Evolutionary conservation across 192 early-diverging fungal genomes (phyloP).

Genomic region (Lobosporangium transversale): DNA sequence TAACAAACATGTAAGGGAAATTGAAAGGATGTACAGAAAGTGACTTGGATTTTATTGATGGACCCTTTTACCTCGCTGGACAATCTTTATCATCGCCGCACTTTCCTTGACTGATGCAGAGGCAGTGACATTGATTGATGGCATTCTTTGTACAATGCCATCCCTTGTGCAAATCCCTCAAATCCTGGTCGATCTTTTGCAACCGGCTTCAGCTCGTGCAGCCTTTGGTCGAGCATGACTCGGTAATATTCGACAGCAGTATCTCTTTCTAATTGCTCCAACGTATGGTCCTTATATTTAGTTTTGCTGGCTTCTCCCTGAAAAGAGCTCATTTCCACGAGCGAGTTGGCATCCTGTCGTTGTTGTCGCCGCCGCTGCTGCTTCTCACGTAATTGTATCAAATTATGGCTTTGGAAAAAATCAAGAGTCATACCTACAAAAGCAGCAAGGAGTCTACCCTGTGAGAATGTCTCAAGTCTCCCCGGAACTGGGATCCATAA

Average conservation of each 20-base stretch:
- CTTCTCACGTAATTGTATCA: slow-evolving; percentile 16
- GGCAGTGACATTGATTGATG: slow-evolving; percentile 24
- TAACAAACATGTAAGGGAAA: too few relatives aligned
- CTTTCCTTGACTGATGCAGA: too few relatives aligned
- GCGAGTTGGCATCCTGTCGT: neutral
- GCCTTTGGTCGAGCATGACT: slow-evolving; percentile 28
- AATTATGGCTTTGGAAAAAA: slow-evolving; percentile 31
- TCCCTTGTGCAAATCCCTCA: slow-evolving; percentile 41
- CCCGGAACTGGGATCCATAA: slow-evolving; percentile 47
- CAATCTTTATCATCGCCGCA: too few relatives aligned
- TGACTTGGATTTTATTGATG: too few relatives aligned
- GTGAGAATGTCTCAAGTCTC: slow-evolving; percentile 32
- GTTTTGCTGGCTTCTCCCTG: neutral
- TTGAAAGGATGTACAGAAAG: too few relatives aligned
- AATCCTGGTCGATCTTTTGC: slow-evolving; percentile 45
- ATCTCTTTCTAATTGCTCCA: slow-evolving; percentile 28
- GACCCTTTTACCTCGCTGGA: too few relatives aligned
- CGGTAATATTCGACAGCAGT: slow-evolving; percentile 37
- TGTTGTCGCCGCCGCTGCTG: slow-evolving; percentile 1
- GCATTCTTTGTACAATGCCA: slow-evolving; percentile 22
- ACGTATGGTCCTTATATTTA: neutral
- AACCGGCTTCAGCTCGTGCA: slow-evolving; percentile 17
- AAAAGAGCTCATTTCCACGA: slow-evolving; percentile 17
- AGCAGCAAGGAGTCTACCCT: slow-evolving; percentile 24
- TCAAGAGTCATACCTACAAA: slow-evolving; percentile 48